These are phyloP conservation scores for Leishmania martiniquensis DNA, from an alignment of 208 protist genomes.

Conservation along the genomic window DNA sequence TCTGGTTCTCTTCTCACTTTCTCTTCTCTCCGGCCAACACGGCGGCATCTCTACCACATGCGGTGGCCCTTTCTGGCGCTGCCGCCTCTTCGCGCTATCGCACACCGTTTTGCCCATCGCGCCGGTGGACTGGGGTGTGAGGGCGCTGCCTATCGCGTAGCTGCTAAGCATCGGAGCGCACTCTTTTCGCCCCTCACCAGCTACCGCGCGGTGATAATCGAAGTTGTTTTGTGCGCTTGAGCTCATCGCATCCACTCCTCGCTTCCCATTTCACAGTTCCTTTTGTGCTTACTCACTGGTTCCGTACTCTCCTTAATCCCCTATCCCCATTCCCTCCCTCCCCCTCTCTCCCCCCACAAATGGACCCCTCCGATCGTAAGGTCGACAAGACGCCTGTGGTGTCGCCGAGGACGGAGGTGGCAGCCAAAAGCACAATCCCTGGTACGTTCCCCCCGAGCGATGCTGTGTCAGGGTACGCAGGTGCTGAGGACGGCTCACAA, in stretches of 20 bases:
- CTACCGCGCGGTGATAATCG: neutral
- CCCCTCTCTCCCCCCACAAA: neutral
- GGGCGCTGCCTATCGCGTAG: neutral
- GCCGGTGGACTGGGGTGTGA: neutral
- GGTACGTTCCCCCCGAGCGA: neutral
- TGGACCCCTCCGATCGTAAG: conserved; percentile 19
- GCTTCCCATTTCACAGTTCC: too few species aligned
- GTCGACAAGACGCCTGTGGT: conserved; percentile 13
- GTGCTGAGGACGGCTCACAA: conserved; percentile 2
- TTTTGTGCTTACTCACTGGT: neutral
- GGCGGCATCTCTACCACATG: neutral
- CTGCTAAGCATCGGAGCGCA: neutral
- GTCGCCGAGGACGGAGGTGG: conserved; percentile 8
- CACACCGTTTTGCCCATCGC: neutral
- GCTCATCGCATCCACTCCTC: too few species aligned
- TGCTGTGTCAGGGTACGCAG: conserved; percentile 11
- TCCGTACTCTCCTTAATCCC: neutral
- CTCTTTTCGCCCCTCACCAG: neutral
- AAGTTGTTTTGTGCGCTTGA: neutral
- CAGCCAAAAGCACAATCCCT: conserved; percentile 9
- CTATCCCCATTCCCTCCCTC: neutral
- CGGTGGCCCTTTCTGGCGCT: neutral
- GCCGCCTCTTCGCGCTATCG: neutral
- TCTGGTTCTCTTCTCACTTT: neutral
- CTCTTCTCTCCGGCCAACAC: neutral